A percentile compares a stretch with the other conserved stretches of the same genome.
These are phyloP conservation scores for Podaxis pistillaris DNA, from an alignment of 768 basidiomycete species.

Conservation along the genomic window DNA sequence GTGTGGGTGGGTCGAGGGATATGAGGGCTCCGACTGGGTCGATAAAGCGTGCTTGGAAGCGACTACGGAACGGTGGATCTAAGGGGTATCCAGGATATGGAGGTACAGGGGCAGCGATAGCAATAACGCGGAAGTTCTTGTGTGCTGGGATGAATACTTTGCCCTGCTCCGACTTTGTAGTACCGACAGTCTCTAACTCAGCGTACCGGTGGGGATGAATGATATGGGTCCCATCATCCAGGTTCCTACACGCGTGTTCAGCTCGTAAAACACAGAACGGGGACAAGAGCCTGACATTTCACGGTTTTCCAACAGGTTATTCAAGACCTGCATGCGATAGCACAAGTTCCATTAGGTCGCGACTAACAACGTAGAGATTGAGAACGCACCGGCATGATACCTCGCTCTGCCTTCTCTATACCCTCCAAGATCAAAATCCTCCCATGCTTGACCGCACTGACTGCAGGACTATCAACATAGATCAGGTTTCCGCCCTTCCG, in stretches of 20 bases:
- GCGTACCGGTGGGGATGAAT: constrained; percentile 61
- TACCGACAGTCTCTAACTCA: constrained; percentile 38
- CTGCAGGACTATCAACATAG: constrained; percentile 69
- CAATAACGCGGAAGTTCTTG: constrained; percentile 65
- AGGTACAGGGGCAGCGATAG: constrained; percentile 67
- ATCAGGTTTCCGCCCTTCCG: constrained; percentile 56
- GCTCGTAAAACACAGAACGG: not conserved
- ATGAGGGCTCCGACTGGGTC: constrained; percentile 57
- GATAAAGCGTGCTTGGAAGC: constrained; percentile 67
- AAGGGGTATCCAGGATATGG: constrained; percentile 66
- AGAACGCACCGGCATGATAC: constrained; percentile 62
- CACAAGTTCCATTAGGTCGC: not conserved
- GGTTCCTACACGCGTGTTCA: constrained; percentile 41
- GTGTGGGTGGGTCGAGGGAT: constrained; percentile 33
- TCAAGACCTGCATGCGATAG: constrained; percentile 42
- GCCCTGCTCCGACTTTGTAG: constrained; percentile 29
- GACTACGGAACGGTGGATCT: constrained; percentile 67
- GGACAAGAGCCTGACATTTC: constrained; percentile 46
- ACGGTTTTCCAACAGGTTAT: constrained; percentile 69
- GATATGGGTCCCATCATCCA: constrained; percentile 71
- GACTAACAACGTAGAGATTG: not conserved
- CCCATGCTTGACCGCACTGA: constrained; percentile 64
- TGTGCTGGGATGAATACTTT: constrained; percentile 63
- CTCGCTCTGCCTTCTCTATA: constrained; percentile 70
- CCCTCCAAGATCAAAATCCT: constrained; percentile 66